These are phyloP conservation scores for Brassica hybrid DNA, from an alignment of 441 rosid genomes.

Conservation along the genomic window DNA sequence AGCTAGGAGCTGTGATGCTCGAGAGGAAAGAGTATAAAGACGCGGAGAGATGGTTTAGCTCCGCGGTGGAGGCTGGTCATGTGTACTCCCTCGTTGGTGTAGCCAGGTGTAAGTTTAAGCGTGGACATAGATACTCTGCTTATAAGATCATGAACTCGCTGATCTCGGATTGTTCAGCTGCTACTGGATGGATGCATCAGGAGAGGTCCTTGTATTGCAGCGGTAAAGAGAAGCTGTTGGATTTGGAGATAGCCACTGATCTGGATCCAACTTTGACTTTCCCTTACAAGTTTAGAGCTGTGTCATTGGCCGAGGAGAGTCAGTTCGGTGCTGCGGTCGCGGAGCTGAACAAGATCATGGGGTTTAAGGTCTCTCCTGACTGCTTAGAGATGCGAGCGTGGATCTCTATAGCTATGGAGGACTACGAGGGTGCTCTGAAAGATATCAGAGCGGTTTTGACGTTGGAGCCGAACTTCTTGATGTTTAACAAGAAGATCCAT, in stretches of 20 bases:
- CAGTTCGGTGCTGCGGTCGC: slow-evolving; percentile 58
- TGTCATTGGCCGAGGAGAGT: slow-evolving; percentile 60
- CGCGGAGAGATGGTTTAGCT: no score
- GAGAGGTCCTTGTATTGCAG: slow-evolving; percentile 76
- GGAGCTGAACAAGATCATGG: slow-evolving; percentile 56
- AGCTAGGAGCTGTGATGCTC: no score
- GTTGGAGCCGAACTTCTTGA: no score
- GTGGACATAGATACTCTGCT: slow-evolving; percentile 78
- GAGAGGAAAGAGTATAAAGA: no score
- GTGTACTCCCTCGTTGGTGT: slow-evolving; percentile 66
- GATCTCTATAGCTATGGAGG: no score
- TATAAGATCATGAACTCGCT: slow-evolving; percentile 73
- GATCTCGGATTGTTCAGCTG: slow-evolving; percentile 49
- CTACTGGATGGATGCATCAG: slow-evolving; percentile 84
- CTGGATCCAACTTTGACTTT: slow-evolving; percentile 79
- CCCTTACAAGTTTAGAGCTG: slow-evolving; percentile 80
- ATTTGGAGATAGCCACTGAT: slow-evolving; percentile 63
- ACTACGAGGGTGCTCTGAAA: no score
- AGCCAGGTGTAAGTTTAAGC: slow-evolving; percentile 77
- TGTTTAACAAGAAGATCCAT: slow-evolving; percentile 60
- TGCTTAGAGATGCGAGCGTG: no score
- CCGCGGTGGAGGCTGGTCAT: no score
- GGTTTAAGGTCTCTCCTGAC: no score
- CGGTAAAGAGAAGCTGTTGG: slow-evolving; percentile 70
- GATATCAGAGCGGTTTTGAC: no score